These are phyloP conservation scores for Ophiostoma ulmi DNA, from an alignment of 2,329 filamentous ascomycete species.

Conservation along the genomic window DNA sequence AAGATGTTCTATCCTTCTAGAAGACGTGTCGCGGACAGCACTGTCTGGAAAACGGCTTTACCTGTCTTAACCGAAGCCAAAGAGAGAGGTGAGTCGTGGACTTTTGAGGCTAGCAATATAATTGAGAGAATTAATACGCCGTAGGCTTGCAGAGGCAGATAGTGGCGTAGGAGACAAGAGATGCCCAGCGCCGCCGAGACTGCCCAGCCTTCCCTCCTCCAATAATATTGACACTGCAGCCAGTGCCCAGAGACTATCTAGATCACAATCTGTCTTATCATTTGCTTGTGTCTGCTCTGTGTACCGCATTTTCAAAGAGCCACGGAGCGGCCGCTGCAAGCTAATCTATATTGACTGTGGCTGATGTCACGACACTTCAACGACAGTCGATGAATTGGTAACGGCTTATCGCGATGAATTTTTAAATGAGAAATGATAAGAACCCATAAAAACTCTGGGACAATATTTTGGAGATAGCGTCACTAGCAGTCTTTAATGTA, in stretches of 20 bases:
- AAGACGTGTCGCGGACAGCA: not conserved
- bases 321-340: not conserved
- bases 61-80: not conserved
- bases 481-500: not conserved
- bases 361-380: not conserved
- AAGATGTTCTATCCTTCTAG: conserved; percentile 10
- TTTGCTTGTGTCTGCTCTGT: not conserved
- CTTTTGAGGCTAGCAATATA: not conserved
- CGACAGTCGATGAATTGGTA: not conserved
- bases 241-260: not conserved
- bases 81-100: not conserved
- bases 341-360: not conserved
- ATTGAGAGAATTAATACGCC: not conserved
- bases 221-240: not conserved
- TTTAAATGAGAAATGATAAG: too few relatives aligned
- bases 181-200: conserved; percentile 2
- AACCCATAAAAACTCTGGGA: not conserved
- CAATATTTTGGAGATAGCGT: not conserved
- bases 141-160: not conserved
- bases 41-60: not conserved
- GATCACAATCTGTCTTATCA: conserved; percentile 1
- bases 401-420: not conserved
- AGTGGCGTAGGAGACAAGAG: conserved; percentile 2
- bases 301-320: not conserved
- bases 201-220: conserved; percentile 9